Percentiles rank a stretch among this genome's conserved stretches.
Evolutionary conservation across 371 early-diverging fungal species (phyloP).

Genomic region (Mortierella sp.): DNA sequence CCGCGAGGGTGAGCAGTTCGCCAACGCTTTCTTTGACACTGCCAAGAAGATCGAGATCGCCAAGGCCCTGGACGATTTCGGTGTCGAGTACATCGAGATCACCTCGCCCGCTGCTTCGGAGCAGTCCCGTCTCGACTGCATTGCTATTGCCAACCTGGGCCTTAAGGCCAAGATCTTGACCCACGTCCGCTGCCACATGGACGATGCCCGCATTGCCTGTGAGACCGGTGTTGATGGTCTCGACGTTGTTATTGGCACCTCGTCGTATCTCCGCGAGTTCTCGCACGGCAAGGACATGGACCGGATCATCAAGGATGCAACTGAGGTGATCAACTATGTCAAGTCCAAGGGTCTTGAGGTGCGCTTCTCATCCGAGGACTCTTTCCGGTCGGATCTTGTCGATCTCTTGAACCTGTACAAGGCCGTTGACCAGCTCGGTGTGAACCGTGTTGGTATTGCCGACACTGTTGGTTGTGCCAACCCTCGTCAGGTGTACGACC

Average conservation of each 20-base stretch:
- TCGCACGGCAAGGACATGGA: constrained; percentile 99
- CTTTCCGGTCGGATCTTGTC: constrained; percentile 96
- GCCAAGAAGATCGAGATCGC: constrained; percentile 98
- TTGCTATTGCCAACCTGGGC: constrained; percentile 90
- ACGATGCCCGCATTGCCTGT: constrained; percentile 95
- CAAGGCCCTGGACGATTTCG: constrained; percentile 95
- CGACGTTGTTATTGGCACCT: constrained; percentile 92
- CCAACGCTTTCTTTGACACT: constrained; percentile 97
- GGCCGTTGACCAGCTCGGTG: constrained; percentile 93
- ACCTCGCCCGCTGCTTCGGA: constrained; percentile 97
- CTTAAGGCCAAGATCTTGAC: constrained; percentile 98
- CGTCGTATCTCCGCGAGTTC: constrained; percentile 91
- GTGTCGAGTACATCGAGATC: constrained; percentile 97
- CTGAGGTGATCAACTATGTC: constrained; percentile 95
- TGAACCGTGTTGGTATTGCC: constrained; percentile 98
- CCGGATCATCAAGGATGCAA: constrained; percentile 93
- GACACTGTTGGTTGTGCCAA: constrained; percentile 98
- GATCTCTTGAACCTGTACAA: constrained; percentile 95
- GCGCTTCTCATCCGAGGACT: constrained; percentile 97
- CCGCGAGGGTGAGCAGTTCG: constrained; percentile 98
- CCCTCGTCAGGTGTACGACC: constrained; percentile 97
- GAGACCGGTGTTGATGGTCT: constrained; percentile 97
- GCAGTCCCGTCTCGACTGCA: constrained; percentile 93
- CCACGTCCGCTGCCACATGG: constrained; percentile 98
- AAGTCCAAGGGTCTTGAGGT: constrained; percentile 96